phyloP scores from a whole-genome alignment of 495 filamentous ascomycete species.

The Penicillium subrubescens region DNA sequence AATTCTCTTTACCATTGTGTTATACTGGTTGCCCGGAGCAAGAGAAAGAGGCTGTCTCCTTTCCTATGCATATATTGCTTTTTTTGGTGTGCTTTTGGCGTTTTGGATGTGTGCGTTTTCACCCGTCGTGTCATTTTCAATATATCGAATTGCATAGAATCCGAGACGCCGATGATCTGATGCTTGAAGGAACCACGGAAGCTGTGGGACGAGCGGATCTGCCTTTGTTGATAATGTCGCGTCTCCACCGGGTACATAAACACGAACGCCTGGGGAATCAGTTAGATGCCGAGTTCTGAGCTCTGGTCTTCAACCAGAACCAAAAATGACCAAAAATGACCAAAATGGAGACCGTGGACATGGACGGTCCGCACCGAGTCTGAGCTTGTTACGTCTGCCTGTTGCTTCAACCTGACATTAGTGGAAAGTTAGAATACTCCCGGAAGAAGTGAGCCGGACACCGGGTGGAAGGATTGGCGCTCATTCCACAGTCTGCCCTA shows the following conservation, averaged over 20 bases:
- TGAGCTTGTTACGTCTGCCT: not conserved
- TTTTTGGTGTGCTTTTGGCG: slow-evolving; percentile 13
- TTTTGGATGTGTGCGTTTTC: slow-evolving; percentile 25
- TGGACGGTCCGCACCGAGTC: not conserved
- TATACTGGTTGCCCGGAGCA: not conserved
- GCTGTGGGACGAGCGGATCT: slow-evolving; percentile 24
- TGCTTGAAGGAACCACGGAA: slow-evolving; percentile 16
- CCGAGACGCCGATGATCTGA: slow-evolving; percentile 8
- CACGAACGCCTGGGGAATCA: not conserved
- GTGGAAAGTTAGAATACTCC: not conserved
- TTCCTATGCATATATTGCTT: slow-evolving; percentile 30
- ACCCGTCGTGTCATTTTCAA: slow-evolving; percentile 1
- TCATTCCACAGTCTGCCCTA: not conserved
- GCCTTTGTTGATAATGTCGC: slow-evolving; percentile 1
- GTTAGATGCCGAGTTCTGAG: not conserved
- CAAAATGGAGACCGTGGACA: not conserved
- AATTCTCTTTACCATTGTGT: slow-evolving; percentile 2
- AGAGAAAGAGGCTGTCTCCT: slow-evolving; percentile 15
- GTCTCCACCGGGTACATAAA: not conserved
- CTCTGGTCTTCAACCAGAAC: not conserved
- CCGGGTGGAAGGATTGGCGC: not conserved
- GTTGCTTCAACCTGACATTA: not conserved
- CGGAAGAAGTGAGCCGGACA: not conserved
- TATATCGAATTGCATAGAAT: slow-evolving; percentile 16
- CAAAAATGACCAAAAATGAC: not conserved